phyloP scores from a whole-genome alignment of 805 yeast genomes.

The Clavispora asparagi region DNA sequence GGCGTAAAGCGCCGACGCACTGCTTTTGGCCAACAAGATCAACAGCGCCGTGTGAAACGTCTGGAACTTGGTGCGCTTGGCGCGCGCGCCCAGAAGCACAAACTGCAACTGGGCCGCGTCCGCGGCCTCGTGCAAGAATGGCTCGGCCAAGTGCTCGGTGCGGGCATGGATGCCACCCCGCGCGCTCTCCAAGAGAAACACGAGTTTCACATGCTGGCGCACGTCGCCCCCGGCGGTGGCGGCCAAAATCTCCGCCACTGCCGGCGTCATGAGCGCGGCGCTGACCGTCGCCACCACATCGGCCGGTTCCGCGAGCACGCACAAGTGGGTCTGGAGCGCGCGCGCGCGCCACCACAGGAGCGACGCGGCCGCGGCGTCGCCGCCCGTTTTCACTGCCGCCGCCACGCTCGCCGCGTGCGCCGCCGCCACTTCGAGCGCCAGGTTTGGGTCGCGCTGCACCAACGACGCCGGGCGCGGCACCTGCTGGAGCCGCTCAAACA shows the following conservation, averaged over 20 bases:
- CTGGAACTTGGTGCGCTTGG: constrained; percentile 83
- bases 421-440: neutral
- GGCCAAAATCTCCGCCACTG: constrained; percentile 23
- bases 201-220: constrained; percentile 25
- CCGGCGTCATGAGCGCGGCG: constrained; percentile 32
- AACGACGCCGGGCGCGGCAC: constrained; percentile 33
- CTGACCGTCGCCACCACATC: constrained; percentile 42
- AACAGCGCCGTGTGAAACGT: constrained; percentile 64
- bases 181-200: constrained; percentile 63
- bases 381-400: neutral
- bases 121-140: constrained; percentile 51
- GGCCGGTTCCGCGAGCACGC: constrained; percentile 60
- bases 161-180: constrained; percentile 58
- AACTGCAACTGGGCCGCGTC: constrained; percentile 56
- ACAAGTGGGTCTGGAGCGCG: constrained; percentile 57
- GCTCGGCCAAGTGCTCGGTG: constrained; percentile 56
- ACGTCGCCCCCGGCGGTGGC: constrained; percentile 23
- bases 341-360: constrained; percentile 75
- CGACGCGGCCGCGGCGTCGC: constrained; percentile 38
- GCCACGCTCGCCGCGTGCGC: neutral
- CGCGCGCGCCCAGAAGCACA: constrained; percentile 81
- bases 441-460: constrained; percentile 21
- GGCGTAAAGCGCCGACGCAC: constrained; percentile 21
- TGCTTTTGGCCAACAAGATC: constrained; percentile 65
- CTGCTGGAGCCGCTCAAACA: constrained; percentile 40